A percentile compares a stretch with the other conserved stretches of the same genome.
Conservation (phyloP, 2,329 filamentous ascomycete species). For the Botryotinia calthae region DNA sequence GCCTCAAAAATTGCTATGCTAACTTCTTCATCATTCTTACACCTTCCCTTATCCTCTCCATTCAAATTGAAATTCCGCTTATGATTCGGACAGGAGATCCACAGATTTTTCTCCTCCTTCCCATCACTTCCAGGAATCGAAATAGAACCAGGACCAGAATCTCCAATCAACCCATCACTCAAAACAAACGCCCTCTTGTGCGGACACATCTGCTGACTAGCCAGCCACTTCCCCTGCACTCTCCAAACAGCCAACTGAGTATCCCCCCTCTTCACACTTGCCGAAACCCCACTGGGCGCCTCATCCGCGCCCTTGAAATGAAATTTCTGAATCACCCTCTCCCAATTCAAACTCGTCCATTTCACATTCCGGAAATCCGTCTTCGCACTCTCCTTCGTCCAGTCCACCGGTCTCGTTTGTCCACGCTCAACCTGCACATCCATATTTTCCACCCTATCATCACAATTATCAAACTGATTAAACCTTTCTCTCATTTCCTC, state of each 20-base stretch:
- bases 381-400: conserved; percentile 65
- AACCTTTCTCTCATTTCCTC: conserved; percentile 69
- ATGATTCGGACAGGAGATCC: conserved; percentile 83
- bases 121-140: background rate
- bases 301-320: conserved; percentile 66
- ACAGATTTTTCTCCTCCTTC: conserved; percentile 57
- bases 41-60: conserved; percentile 63
- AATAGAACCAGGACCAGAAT: conserved; percentile 25
- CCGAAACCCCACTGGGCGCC: conserved; percentile 68
- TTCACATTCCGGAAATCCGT: conserved; percentile 70
- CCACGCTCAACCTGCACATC: conserved; percentile 68
- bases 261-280: conserved; percentile 80
- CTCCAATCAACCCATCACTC: conserved; percentile 76
- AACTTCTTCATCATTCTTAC: conserved; percentile 69
- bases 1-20: conserved; percentile 80
- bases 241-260: conserved; percentile 88
- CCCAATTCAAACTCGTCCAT: conserved; percentile 71
- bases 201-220: conserved; percentile 91
- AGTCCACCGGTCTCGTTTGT: conserved; percentile 73
- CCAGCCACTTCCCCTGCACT: conserved; percentile 75
- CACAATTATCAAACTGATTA: conserved; percentile 79
- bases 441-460: conserved; percentile 65
- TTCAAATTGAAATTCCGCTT: conserved; percentile 84
- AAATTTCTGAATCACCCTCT: conserved; percentile 69
- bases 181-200: conserved; percentile 90